Base-by-base conservation (phyloP, 2,329 filamentous ascomycete genomes). In the Pseudocercospora musae region DNA sequence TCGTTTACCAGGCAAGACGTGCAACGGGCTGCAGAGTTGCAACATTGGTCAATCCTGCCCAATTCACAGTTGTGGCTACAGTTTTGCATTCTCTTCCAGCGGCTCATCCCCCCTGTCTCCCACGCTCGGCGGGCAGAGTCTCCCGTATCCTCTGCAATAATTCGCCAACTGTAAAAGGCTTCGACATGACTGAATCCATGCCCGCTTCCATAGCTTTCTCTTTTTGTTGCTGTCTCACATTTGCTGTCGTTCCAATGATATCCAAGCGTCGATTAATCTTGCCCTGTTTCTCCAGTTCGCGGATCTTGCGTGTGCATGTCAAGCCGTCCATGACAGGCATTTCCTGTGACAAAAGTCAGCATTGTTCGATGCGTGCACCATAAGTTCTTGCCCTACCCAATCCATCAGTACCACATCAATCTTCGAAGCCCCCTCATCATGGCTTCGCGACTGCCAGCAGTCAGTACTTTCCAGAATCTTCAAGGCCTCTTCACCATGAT, bases 291-390 rank as follows among this genome's bases (percentile, higher is more conserved):
- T 72, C 64, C 31, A 68, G 42, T n/a, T 66, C 60, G 7, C 70
- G 58, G 29, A 72, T 72, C 4, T 57, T 57, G 9, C 57, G 46
- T 8, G 66, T 63, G 56, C 70, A 71, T 4, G 62, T 68, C 48
- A 72, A 42, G 11, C 70, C 70, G 31, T 72, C 66, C 61, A 70
- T 69, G 2, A 68, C 60, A 3, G 70, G 70, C 69, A 72, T 72
- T 58, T 72, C 70, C 15, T 64, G 58, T 49, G 5, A 7, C 2
- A 48, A 15, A 1, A 7, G 44, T 48, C 20, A 48, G 44, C 18
- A 25, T n/a, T n/a, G n/a, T n/a, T n/a, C n/a, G n/a, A n/a, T n/a
- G n/a, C n/a, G n/a, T n/a, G n/a, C n/a, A n/a, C n/a, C n/a, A n/a
- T n/a, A n/a, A n/a, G n/a, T n/a, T 9, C 1, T 23, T 20, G 44